Percentiles rank a stretch among this genome's conserved stretches.
phyloP scores from a whole-genome alignment of 2,329 filamentous ascomycete species.

The Madurella fahalii region DNA sequence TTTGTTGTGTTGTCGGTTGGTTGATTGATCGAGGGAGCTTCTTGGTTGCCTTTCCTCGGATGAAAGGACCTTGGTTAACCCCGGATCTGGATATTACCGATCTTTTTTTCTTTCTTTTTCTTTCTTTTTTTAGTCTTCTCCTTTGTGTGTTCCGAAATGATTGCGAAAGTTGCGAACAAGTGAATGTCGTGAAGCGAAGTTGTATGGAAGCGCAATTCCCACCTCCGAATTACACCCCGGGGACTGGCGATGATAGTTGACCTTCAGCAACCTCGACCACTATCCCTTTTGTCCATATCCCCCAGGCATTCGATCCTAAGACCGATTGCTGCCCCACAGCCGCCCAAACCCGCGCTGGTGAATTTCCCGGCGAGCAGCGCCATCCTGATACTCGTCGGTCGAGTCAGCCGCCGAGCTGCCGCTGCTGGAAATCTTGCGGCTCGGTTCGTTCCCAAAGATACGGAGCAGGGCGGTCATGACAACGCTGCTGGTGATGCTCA shows the following conservation, averaged over 20 bases:
- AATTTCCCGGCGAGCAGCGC: slow-evolving; percentile 55
- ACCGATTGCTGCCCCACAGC: slow-evolving; percentile 29
- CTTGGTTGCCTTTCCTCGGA: slow-evolving; percentile 21
- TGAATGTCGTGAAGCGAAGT: slow-evolving; percentile 20
- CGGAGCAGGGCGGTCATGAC: slow-evolving; percentile 64
- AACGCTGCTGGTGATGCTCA: slow-evolving; percentile 70
- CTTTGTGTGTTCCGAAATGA: slow-evolving; percentile 8
- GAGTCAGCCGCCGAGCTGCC: slow-evolving; percentile 36
- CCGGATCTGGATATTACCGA: slow-evolving; percentile 22
- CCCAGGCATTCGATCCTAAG: slow-evolving; percentile 1
- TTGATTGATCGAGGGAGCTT: background rate
- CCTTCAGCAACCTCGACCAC: slow-evolving; percentile 18
- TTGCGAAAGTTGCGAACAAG: slow-evolving; percentile 13
- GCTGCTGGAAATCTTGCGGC: slow-evolving; percentile 39
- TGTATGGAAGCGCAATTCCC: slow-evolving; percentile 35
- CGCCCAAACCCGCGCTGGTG: slow-evolving; percentile 56
- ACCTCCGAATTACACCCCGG: slow-evolving; percentile 16
- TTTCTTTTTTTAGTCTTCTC: background rate
- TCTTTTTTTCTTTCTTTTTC: slow-evolving; percentile 3
- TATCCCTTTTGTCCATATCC: slow-evolving; percentile 4
- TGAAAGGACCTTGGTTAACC: slow-evolving; percentile 30
- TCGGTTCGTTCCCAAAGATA: slow-evolving; percentile 51
- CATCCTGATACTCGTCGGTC: slow-evolving; percentile 50
- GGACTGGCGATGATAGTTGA: slow-evolving; percentile 11
- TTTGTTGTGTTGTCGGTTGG: background rate